Evolutionary conservation across 106 monocot genomes (phyloP).

Genomic region (Dendrobium officinale): DNA sequence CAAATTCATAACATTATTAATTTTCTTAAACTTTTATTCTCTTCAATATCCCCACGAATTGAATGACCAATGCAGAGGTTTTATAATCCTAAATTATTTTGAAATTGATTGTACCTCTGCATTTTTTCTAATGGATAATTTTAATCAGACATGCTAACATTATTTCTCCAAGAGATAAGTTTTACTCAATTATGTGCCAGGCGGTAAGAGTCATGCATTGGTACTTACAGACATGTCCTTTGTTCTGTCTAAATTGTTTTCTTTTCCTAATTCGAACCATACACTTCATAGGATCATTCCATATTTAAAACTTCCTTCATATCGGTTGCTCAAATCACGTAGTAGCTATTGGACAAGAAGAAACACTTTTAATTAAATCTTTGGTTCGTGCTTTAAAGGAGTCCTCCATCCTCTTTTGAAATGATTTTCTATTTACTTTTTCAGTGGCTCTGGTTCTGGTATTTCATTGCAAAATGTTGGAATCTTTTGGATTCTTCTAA

Average conservation of each 20-base stretch:
- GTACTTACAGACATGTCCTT: background rate
- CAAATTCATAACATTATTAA: too few species aligned
- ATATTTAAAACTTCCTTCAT: background rate
- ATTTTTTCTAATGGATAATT: too few species aligned
- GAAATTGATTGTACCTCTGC: too few species aligned
- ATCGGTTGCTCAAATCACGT: background rate
- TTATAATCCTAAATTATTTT: too few species aligned
- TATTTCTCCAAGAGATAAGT: too few species aligned
- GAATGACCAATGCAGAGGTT: too few species aligned
- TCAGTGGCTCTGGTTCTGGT: slow-evolving; percentile 71
- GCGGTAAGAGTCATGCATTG: too few species aligned
- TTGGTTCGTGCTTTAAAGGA: background rate
- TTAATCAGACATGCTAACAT: too few species aligned
- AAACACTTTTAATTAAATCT: background rate
- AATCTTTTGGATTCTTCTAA: slow-evolving; percentile 81
- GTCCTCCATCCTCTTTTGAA: background rate
- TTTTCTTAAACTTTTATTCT: too few species aligned
- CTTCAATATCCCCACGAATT: too few species aligned
- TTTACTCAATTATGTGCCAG: too few species aligned
- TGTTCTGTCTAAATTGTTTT: background rate
- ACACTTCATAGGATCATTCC: background rate
- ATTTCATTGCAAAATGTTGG: slow-evolving; percentile 54
- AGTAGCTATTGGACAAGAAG: background rate
- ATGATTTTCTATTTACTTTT: slow-evolving; percentile 9
- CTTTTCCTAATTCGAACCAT: background rate